Conservation (phyloP, 2,329 filamentous ascomycete genomes). For the Penicillium olsonii region DNA sequence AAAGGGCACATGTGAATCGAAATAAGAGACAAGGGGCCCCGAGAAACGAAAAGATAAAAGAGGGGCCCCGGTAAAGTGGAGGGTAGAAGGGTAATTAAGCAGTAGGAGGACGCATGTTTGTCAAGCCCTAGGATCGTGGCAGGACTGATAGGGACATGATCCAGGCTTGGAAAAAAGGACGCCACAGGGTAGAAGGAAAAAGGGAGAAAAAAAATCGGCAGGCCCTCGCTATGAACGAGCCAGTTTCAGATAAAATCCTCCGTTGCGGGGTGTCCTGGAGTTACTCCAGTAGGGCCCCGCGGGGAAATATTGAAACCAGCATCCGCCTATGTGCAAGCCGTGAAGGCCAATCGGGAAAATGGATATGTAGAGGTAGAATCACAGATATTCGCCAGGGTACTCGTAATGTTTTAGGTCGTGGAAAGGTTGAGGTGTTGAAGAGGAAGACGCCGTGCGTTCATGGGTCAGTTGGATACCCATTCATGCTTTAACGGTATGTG, state of each 20-base stretch:
- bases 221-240: conserved; percentile 34
- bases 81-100: conserved; percentile 20
- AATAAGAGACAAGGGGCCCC: conserved; percentile 12
- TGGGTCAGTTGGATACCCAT: background rate
- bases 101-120: conserved; percentile 25
- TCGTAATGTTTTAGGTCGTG: conserved; percentile 35
- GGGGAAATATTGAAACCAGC: conserved; percentile 14
- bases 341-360: conserved; percentile 21
- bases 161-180: conserved; percentile 32
- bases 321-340: conserved; percentile 36
- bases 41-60: conserved; percentile 18
- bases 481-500: conserved; percentile 35
- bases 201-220: conserved; percentile 25
- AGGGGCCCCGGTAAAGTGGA: conserved; percentile 18
- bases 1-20: conserved; percentile 28
- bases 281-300: conserved; percentile 4
- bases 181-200: conserved; percentile 25
- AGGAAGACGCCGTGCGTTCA: conserved; percentile 2
- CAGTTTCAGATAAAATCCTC: conserved; percentile 18
- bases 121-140: conserved; percentile 44
- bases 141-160: conserved; percentile 35
- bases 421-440: conserved; percentile 28
- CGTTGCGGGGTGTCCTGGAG: background rate
- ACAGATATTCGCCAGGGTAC: conserved; percentile 29
- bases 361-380: conserved; percentile 26